Evolutionary conservation across 202 grass and related monocot genomes (phyloP), one percentile per base, ranked within the genome.

Genomic region (Digitaria exilis): DNA sequence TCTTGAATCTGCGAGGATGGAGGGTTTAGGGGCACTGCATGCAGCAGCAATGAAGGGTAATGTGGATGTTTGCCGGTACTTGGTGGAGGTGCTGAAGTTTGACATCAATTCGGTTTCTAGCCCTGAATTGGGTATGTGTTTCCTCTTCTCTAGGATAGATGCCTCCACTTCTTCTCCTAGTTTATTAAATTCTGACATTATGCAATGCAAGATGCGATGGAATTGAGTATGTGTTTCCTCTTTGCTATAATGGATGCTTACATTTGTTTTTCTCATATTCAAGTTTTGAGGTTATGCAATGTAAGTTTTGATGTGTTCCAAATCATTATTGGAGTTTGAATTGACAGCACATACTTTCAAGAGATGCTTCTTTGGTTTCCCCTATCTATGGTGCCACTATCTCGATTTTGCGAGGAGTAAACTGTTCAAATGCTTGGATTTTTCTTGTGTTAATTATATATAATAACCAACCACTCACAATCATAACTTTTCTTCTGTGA

Each of bases 1-100:
- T 0, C 84, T 87, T 13, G 50, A 71, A 17, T 58, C 62, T 50
- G 51, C 32, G 62, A 60, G 71, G 7, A 30, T 76, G 39, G 39
- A 52, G 63, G 85, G 78, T 0, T 26, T 28, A 41, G 85, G 85
- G n/a, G 69, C 85, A 24, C 65, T 87, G 51, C 71, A 81, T 52
- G 43, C 7, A 7, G 84, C 71, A 76, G 77, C 85, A 18, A 28
- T 45, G 29, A 31, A 21, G 0, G 85, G 78, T 10, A 68, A 81
- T 8, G 21, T 87, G 31, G 71, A 45, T 6, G 48, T 87, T 29
- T 87, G 78, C 71, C 69, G 6, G 52, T 87, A 87, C 78, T 76
- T 87, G 78, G 85, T 87, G 85, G 78, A 87, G 52, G 52, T 76
- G 43, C 78, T 87, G 9, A 73, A 65, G 55, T 87, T 81, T 52